Base-by-base conservation (phyloP, 345 rosid genomes). In the Aurinia saxatilis region DNA sequence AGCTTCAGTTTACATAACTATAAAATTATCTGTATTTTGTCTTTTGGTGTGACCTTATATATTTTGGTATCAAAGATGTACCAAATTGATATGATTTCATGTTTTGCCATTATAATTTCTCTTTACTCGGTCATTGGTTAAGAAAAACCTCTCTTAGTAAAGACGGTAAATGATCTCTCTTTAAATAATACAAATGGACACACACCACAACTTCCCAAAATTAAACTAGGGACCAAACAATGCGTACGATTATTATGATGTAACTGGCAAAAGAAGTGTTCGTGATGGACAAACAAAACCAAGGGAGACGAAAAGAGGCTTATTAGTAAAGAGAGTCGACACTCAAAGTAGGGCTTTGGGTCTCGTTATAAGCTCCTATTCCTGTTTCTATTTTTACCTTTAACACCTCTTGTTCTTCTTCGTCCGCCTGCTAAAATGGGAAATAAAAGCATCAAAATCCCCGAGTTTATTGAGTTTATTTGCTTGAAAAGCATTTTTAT, bases 291-390 rank as follows among this genome's bases (percentile, higher is more conserved):
- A 57, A 48, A 51, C 48, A 50, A 42, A 51, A 23, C 39, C 3
- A 33, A 49, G 18, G 15, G 16, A 47, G 38, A 40, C 40, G 10
- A 31, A 21, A 1, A 21, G n/a, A 21, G 25, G 25, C 25, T 21
- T 5, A 31, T 17, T 41, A 64, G 40, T 51, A 65, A 36, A 37
- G 52, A 66, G 72, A 66, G 17, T 67, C 63, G 18, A 39, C 73
- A 73, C 92, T 79, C 82, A 78, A 78, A 49, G 69, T 10, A 1
- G 87, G 89, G 59, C 88, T 82, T 23, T 59, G 79, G 7, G 85
- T 80, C 72, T 80, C 87, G 30, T 77, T 75, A 7, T 80, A 74
- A 27, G 87, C 83, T 61, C 87, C 87, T 30, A 86, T 83, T 19
- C 85, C 87, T 37, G 80, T 55, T 56, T 86, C 76, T 35, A 86